Evolutionary conservation across 1,284 basidiomycete genomes (phyloP).

Genomic region (Ustilago xerochloae): DNA sequence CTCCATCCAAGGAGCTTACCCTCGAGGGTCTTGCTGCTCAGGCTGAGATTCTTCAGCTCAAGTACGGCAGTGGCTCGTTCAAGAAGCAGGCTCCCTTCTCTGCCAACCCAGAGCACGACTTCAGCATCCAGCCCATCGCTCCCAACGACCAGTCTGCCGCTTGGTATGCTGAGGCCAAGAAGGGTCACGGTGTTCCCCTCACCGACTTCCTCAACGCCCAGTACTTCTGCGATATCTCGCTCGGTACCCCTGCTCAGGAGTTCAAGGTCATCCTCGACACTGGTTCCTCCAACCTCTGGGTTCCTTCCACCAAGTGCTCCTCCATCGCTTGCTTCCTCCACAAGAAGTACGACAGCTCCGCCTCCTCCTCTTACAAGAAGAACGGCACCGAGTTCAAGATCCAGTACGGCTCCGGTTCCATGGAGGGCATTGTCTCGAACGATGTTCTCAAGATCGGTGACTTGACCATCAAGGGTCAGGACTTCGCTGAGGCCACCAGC

Average conservation of each 20-base stretch:
- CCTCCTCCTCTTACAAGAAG: conserved; percentile 86
- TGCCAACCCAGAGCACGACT: conserved; percentile 73
- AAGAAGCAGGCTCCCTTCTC: conserved; percentile 61
- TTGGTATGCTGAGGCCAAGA: conserved; percentile 71
- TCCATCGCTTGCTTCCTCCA: conserved; percentile 99
- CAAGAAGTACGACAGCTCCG: conserved; percentile 86
- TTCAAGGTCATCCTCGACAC: conserved; percentile 84
- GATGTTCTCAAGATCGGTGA: conserved; percentile 88
- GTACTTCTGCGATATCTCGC: conserved; percentile 88
- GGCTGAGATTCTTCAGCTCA: conserved; percentile 69
- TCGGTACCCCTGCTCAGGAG: conserved; percentile 83
- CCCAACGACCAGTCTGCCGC: conserved; percentile 46
- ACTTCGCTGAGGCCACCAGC: conserved; percentile 96
- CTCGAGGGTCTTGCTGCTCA: conserved; percentile 76
- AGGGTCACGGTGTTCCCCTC: conserved; percentile 88
- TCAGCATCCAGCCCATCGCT: conserved; percentile 69
- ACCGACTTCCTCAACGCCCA: conserved; percentile 98
- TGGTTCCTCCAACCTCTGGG: conserved; percentile 92
- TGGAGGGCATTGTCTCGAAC: conserved; percentile 94
- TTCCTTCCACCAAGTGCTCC: conserved; percentile 86
- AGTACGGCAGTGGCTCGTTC: conserved; percentile 57
- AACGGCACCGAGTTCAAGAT: conserved; percentile 94
- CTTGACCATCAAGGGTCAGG: conserved; percentile 79
- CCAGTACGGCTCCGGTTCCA: conserved; percentile 94
- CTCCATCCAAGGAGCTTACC: conserved; percentile 77